phyloP scores from a whole-genome alignment of 2,329 filamentous ascomycete genomes.

The Neofusicoccum laricinum region DNA sequence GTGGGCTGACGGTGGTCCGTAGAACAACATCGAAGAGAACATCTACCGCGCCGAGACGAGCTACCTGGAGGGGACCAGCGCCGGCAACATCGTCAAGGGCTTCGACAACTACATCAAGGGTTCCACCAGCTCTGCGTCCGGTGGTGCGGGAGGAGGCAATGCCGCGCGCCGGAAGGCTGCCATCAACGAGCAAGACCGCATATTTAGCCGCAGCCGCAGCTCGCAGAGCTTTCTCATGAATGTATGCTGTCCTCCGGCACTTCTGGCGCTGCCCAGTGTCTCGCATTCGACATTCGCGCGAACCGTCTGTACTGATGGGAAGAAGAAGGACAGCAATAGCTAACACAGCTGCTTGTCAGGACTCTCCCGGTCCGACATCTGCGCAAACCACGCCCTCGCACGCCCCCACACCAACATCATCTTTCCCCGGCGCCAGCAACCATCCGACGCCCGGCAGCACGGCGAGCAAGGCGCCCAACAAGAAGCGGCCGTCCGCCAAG shows the following conservation, averaged over 20 bases:
- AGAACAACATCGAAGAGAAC: constrained; percentile 65
- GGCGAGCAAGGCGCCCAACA: constrained; percentile 31
- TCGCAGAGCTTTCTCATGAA: constrained; percentile 36
- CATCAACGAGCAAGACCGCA: constrained; percentile 67
- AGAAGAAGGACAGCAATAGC: constrained; percentile 2
- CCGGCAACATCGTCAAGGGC: constrained; percentile 93
- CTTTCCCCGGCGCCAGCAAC: constrained; percentile 43
- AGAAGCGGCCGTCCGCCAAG: constrained; percentile 44
- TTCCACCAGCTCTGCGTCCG: constrained; percentile 53
- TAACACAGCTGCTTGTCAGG: constrained; percentile 24
- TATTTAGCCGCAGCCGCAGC: constrained; percentile 56
- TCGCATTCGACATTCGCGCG: not conserved
- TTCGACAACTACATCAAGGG: constrained; percentile 99
- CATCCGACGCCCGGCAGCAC: constrained; percentile 39
- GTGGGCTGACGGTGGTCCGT: not conserved
- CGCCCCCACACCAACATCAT: constrained; percentile 47
- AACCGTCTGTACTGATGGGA: not conserved
- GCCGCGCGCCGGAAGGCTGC: constrained; percentile 59
- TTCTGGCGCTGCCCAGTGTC: not conserved
- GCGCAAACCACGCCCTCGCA: constrained; percentile 43
- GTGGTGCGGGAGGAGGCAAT: constrained; percentile 37
- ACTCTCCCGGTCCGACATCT: constrained; percentile 39
- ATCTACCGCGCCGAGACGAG: constrained; percentile 81
- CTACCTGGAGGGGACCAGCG: constrained; percentile 81
- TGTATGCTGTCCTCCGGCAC: constrained; percentile 24